These are phyloP conservation scores for Diaporthe capsici DNA, from an alignment of 2,329 filamentous ascomycete species.

Conservation along the genomic window DNA sequence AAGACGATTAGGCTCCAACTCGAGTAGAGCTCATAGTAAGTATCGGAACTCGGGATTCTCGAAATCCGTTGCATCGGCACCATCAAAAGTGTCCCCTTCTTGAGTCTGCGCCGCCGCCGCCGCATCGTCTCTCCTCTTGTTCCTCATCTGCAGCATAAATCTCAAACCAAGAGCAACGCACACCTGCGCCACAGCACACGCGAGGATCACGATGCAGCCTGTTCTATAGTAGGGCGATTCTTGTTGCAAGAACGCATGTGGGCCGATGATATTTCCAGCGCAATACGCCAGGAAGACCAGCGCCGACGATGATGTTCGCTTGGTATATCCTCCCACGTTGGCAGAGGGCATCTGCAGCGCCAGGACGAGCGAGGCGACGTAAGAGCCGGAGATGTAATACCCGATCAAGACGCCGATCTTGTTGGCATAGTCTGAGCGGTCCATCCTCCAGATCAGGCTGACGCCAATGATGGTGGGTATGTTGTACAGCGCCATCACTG, in stretches of 20 bases:
- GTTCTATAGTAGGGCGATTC: constrained; percentile 65
- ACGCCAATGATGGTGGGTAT: constrained; percentile 65
- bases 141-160: constrained; percentile 53
- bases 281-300: constrained; percentile 63
- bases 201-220: constrained; percentile 65
- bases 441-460: constrained; percentile 65
- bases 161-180: constrained; percentile 53
- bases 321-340: constrained; percentile 64
- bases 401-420: constrained; percentile 64
- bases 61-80: constrained; percentile 55
- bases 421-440: constrained; percentile 49
- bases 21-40: constrained; percentile 43
- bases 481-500: constrained; percentile 66
- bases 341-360: constrained; percentile 66
- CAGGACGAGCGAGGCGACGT: constrained; percentile 66
- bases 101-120: constrained; percentile 42
- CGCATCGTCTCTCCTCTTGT: constrained; percentile 55
- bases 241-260: constrained; percentile 59
- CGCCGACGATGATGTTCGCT: constrained; percentile 60
- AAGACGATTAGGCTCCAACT: background rate
- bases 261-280: constrained; percentile 62
- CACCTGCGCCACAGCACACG: constrained; percentile 60
- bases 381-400: constrained; percentile 65
- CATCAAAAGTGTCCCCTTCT: constrained; percentile 46
- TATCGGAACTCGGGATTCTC: constrained; percentile 52